A percentile compares a stretch with the other conserved stretches of the same genome.
phyloP scores from a whole-genome alignment of 2,329 filamentous ascomycete genomes.

The Fusarium mundagurra region DNA sequence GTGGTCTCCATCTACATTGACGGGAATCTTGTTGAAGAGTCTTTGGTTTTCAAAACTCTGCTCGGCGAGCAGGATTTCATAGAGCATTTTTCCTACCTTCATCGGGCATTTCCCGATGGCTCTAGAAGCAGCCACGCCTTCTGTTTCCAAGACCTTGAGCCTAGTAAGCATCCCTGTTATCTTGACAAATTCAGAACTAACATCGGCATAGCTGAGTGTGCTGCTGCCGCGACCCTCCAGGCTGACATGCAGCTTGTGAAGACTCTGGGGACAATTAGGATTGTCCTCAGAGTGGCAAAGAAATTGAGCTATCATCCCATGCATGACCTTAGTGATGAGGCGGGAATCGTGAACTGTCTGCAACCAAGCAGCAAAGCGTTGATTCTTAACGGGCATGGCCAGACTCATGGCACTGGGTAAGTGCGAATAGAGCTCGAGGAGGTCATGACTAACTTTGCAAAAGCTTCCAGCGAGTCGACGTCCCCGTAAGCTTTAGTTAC shows the following conservation, averaged over 20 bases:
- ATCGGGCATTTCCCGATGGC: neutral
- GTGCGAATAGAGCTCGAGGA: rapidly evolving
- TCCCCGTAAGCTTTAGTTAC: neutral
- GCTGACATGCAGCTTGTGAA: neutral
- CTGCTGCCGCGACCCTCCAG: neutral
- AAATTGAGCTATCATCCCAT: neutral
- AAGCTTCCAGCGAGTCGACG: neutral
- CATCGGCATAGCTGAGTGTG: neutral
- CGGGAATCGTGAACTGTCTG: too few species aligned
- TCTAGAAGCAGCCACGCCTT: neutral
- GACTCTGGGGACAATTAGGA: neutral
- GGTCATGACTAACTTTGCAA: neutral
- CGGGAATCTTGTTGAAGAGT: neutral
- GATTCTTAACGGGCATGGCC: neutral
- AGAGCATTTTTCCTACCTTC: neutral
- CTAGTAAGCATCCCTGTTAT: neutral
- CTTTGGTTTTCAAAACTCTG: neutral
- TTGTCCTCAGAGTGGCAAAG: neutral
- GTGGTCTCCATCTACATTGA: neutral
- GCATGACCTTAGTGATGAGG: neutral
- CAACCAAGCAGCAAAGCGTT: neutral
- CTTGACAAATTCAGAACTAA: neutral
- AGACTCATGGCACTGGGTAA: neutral
- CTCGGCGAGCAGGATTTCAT: neutral
- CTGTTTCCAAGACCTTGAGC: neutral